A percentile compares a stretch with the other conserved stretches of the same genome.
phyloP scores from a whole-genome alignment of 371 early-diverging fungal genomes.

The Polyrhizophydium stewartii region DNA sequence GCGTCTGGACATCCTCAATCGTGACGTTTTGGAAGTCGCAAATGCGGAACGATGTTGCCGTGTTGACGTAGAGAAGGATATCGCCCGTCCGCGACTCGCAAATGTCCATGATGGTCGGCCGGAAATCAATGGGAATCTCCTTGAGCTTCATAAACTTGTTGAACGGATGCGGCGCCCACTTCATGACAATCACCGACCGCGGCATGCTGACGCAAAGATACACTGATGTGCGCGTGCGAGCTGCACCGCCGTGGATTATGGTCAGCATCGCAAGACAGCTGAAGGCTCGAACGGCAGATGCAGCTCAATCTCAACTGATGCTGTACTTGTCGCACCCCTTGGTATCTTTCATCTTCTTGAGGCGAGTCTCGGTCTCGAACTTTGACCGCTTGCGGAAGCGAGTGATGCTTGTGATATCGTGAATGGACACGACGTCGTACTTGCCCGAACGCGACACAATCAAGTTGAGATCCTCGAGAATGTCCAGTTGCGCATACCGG shows the following conservation, averaged over 20 bases:
- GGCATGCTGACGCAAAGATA: conserved; percentile 40
- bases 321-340: conserved; percentile 42
- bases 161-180: conserved; percentile 50
- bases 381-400: conserved; percentile 27
- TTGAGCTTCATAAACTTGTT: conserved; percentile 48
- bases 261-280: too few relatives aligned
- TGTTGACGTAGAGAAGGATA: conserved; percentile 21
- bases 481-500: conserved; percentile 38
- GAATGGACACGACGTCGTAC: conserved; percentile 40
- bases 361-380: conserved; percentile 50
- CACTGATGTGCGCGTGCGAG: conserved; percentile 13
- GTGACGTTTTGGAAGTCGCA: conserved; percentile 28
- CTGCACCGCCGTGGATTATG: conserved; percentile 9
- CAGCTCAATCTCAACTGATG: conserved; percentile 22
- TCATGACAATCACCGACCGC: conserved; percentile 32
- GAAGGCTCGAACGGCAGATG: too few relatives aligned
- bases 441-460: conserved; percentile 50
- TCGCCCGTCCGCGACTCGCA: conserved; percentile 17
- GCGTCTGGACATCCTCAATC: conserved; percentile 22
- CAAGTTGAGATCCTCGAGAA: conserved; percentile 32
- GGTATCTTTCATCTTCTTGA: conserved; percentile 48
- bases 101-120: conserved; percentile 27
- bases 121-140: conserved; percentile 24
- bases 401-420: conserved; percentile 25
- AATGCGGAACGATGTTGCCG: conserved; percentile 21